These are phyloP conservation scores for Taphrina betulina DNA, from an alignment of 1,139 yeast genomes.

Conservation along the genomic window DNA sequence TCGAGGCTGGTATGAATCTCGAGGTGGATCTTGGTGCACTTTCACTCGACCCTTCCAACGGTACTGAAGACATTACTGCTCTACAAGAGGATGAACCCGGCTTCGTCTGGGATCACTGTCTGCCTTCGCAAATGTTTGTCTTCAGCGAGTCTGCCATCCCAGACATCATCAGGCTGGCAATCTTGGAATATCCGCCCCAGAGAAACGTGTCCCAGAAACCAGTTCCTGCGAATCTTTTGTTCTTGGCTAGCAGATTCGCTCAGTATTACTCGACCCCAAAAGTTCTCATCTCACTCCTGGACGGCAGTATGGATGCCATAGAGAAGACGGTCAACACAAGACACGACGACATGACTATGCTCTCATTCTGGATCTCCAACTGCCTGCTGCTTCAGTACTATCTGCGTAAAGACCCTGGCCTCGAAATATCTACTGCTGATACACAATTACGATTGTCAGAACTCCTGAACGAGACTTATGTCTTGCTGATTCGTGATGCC, in stretches of 20 bases:
- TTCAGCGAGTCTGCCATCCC: conserved; percentile 47
- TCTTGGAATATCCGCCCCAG: conserved; percentile 46
- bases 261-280: conserved; percentile 46
- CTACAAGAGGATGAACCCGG: conserved; percentile 38
- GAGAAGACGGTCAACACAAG: conserved; percentile 43
- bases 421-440: conserved; percentile 42
- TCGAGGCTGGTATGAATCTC: conserved; percentile 43
- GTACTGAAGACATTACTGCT: conserved; percentile 36
- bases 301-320: conserved; percentile 46
- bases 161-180: conserved; percentile 45
- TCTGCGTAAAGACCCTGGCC: conserved; percentile 46
- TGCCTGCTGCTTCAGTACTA: conserved; percentile 47
- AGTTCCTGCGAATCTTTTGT: conserved; percentile 49
- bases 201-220: conserved; percentile 47
- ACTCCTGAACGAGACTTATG: conserved; percentile 45
- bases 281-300: conserved; percentile 43
- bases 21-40: conserved; percentile 44
- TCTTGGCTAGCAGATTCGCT: conserved; percentile 48
- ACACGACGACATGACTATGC: conserved; percentile 46
- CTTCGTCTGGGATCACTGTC: conserved; percentile 47
- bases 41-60: conserved; percentile 36
- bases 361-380: conserved; percentile 50
- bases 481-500: conserved; percentile 45
- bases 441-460: conserved; percentile 44
- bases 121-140: conserved; percentile 48